Percentiles rank a stretch among this genome's conserved stretches.
These are phyloP conservation scores for Colletotrichum chlorophyti DNA, from an alignment of 2,329 filamentous ascomycete species.

Conservation along the genomic window DNA sequence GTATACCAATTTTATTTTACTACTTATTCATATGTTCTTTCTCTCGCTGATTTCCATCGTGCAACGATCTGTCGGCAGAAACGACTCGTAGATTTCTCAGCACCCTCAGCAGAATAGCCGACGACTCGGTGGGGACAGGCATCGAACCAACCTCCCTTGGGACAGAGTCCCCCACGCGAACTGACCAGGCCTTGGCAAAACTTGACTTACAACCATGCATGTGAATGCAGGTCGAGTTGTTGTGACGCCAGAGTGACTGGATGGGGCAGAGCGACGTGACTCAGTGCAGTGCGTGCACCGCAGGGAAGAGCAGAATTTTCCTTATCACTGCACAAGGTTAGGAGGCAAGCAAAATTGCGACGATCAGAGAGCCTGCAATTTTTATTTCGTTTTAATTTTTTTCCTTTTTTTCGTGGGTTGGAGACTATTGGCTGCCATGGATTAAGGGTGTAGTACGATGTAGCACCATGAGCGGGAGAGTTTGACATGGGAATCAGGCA, in stretches of 20 bases:
- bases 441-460: not conserved
- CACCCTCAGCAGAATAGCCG: too few species aligned
- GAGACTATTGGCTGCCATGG: not conserved
- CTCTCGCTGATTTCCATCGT: too few species aligned
- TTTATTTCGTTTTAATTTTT: not conserved
- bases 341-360: not conserved
- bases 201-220: constrained; percentile 17
- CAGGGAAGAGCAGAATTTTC: not conserved
- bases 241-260: constrained; percentile 19
- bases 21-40: not conserved
- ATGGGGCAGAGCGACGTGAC: constrained; percentile 10
- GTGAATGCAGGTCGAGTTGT: constrained; percentile 21
- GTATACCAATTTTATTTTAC: not conserved
- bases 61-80: too few species aligned
- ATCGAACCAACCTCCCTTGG: not conserved
- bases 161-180: constrained; percentile 2
- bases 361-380: constrained; percentile 11
- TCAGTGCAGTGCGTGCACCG: constrained; percentile 10
- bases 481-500: constrained; percentile 14
- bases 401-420: not conserved
- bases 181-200: constrained; percentile 14
- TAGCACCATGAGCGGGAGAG: constrained; percentile 7
- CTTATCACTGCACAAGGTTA: constrained; percentile 11
- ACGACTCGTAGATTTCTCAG: not conserved
- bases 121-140: too few species aligned